Percentiles rank a stretch among this genome's conserved stretches.
phyloP scores from a whole-genome alignment of 108 stramenopile species.

The Nitzschia sp. region DNA sequence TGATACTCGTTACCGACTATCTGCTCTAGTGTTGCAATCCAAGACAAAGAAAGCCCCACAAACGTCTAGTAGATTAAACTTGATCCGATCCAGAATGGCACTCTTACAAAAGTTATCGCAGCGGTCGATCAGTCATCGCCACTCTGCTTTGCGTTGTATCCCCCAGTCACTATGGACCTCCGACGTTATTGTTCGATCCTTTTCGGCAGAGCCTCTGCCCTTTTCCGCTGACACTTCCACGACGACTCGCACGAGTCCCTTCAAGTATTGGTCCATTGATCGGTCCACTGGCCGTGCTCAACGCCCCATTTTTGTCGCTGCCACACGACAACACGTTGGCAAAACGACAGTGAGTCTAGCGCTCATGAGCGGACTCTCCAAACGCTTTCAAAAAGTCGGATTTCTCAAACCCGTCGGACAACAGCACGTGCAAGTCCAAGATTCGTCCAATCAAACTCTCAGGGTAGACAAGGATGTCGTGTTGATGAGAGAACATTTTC shows the following conservation, averaged over 20 bases:
- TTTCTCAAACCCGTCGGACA: slow-evolving; percentile 97
- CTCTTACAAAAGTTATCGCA: too few species aligned
- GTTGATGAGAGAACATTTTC: slow-evolving; percentile 87
- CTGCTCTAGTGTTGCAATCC: too few species aligned
- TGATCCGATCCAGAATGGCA: too few species aligned
- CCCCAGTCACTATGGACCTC: too few species aligned
- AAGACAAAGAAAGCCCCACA: too few species aligned
- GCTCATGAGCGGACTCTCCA: slow-evolving; percentile 87
- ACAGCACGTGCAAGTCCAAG: slow-evolving; percentile 67
- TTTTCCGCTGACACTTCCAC: too few species aligned
- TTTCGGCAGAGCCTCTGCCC: too few species aligned
- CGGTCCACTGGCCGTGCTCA: slow-evolving; percentile 18
- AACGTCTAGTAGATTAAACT: too few species aligned
- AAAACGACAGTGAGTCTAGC: slow-evolving; percentile 93
- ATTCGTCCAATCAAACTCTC: slow-evolving; percentile 42
- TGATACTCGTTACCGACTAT: too few species aligned
- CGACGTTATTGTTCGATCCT: too few species aligned
- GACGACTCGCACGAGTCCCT: neutral
- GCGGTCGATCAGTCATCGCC: too few species aligned
- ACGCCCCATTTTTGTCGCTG: slow-evolving; percentile 89
- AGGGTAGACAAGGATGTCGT: slow-evolving; percentile 94
- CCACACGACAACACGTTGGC: slow-evolving; percentile 95
- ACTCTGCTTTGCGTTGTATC: too few species aligned
- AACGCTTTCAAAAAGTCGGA: slow-evolving; percentile 88
- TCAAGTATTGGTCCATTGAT: slow-evolving; percentile 7